Evolutionary conservation across 192 early-diverging fungal species (phyloP).

Genomic region (Backusella mclennaniae): DNA sequence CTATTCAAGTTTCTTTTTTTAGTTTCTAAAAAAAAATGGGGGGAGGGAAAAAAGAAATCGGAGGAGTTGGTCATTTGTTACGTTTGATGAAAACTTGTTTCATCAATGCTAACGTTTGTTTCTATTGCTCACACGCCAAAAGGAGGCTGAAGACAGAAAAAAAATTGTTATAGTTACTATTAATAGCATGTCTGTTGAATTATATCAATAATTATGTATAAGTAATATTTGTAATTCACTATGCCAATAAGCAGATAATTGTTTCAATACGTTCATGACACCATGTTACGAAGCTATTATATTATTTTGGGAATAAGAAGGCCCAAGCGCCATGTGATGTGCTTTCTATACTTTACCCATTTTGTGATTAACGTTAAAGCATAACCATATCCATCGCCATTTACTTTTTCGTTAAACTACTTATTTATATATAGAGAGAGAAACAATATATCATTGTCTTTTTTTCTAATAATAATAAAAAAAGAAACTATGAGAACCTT

Average conservation of each 20-base stretch:
- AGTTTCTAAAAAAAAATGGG: neutral
- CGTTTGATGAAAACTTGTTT: neutral
- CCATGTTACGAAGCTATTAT: neutral
- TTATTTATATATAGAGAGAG: neutral
- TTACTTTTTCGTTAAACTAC: neutral
- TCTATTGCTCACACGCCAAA: neutral
- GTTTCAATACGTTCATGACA: neutral
- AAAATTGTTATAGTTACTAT: neutral
- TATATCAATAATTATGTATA: neutral
- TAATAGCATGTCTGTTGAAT: neutral
- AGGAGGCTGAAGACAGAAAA: neutral
- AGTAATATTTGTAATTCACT: neutral
- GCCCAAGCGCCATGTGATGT: neutral
- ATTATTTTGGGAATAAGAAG: neutral
- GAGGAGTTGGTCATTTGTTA: neutral
- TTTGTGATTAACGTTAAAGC: neutral
- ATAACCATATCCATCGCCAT: neutral
- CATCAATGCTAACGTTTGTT: neutral
- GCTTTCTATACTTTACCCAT: neutral
- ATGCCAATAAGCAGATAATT: neutral
- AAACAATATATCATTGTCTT: neutral
- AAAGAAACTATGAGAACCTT: neutral
- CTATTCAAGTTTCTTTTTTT: neutral
- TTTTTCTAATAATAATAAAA: neutral
- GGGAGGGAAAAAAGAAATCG: neutral